Evolutionary conservation across 257 asterid species (phyloP).

Genomic region (Solanum corneliomulleri): DNA sequence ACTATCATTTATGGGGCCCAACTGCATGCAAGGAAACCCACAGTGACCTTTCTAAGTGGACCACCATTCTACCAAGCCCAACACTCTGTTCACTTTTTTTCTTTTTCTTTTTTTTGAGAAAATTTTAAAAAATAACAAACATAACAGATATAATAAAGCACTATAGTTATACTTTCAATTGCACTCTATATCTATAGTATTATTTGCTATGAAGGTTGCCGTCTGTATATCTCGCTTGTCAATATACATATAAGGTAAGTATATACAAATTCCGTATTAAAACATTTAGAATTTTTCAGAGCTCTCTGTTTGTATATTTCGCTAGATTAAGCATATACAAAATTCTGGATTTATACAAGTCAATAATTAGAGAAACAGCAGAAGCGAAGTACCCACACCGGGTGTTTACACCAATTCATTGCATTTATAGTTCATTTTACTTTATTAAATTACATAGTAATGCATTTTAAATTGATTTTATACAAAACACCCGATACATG

Average conservation of each 20-base stretch:
- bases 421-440: too few species aligned
- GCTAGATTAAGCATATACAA: too few species aligned
- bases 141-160: rapidly evolving
- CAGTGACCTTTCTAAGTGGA: background rate
- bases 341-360: too few species aligned
- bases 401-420: too few species aligned
- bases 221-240: background rate
- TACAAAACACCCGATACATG: rapidly evolving
- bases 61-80: background rate
- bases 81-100: background rate
- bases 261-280: too few species aligned
- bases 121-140: too few species aligned
- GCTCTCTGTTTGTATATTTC: rapidly evolving
- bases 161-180: too few species aligned
- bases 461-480: too few species aligned
- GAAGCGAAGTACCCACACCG: rapidly evolving
- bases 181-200: rapidly evolving
- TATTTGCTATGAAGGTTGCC: rapidly evolving
- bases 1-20: background rate
- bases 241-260: background rate
- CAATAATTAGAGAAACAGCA: background rate
- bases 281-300: too few species aligned
- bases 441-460: too few species aligned
- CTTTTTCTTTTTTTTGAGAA: too few species aligned
- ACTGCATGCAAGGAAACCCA: background rate